A percentile compares a stretch with the other conserved stretches of the same genome.
Evolutionary conservation across 2,329 filamentous ascomycete genomes (phyloP).

Genomic region (Botrytis deweyae): DNA sequence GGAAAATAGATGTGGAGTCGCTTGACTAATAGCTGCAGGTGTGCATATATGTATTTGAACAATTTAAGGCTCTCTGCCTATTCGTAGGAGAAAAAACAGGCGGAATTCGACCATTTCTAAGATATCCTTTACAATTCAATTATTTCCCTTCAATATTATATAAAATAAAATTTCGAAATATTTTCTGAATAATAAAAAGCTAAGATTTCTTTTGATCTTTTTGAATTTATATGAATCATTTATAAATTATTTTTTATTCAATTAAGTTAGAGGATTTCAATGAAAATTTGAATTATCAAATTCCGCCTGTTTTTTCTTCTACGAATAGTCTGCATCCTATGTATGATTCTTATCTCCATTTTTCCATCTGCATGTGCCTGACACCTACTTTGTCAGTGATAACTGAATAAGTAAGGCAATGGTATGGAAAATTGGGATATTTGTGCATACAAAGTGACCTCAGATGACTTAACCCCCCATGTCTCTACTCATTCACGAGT

Average conservation of each 20-base stretch:
- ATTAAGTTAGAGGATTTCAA: too few species aligned
- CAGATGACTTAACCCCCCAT: not conserved
- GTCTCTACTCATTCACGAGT: not conserved
- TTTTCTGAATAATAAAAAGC: too few species aligned
- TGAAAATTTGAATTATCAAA: too few species aligned
- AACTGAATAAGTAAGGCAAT: not conserved
- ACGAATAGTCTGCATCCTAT: not conserved
- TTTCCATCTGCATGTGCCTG: not conserved
- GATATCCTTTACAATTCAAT: too few species aligned
- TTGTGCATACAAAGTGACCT: not conserved
- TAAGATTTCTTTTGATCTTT: too few species aligned
- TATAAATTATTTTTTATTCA: too few species aligned
- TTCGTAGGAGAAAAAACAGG: too few species aligned
- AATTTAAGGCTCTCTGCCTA: not conserved
- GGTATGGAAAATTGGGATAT: not conserved
- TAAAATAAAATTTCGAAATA: too few species aligned
- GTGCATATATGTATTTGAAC: not conserved
- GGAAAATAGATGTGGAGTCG: not conserved
- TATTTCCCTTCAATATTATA: too few species aligned
- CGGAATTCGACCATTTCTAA: too few species aligned
- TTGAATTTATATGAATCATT: too few species aligned
- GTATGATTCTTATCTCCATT: not conserved
- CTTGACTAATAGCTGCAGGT: not conserved
- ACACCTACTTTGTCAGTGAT: not conserved
- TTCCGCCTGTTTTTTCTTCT: too few species aligned